Conservation (phyloP, 1,284 basidiomycete species). For the Leccinum angustisporum region DNA sequence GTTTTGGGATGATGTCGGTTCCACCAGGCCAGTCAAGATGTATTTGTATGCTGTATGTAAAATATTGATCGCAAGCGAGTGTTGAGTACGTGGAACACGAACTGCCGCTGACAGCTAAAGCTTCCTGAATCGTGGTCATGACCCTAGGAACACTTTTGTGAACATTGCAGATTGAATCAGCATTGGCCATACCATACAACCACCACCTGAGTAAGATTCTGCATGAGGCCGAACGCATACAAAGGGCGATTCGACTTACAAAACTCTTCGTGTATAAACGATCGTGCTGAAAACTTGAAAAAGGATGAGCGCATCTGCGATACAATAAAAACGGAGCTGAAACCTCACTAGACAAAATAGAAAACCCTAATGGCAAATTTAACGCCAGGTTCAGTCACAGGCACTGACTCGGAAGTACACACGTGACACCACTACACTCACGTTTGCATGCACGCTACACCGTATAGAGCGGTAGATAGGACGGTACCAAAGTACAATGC, state of each 20-base stretch:
- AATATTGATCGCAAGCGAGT: not conserved
- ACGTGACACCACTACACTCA: conserved; percentile 5
- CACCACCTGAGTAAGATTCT: not conserved
- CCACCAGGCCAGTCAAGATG: not conserved
- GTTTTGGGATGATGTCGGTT: not conserved
- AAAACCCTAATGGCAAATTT: conserved; percentile 12
- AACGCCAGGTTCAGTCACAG: no score
- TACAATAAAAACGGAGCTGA: not conserved
- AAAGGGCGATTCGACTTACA: conserved; percentile 1
- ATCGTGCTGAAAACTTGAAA: conserved; percentile 14
- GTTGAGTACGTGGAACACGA: not conserved
- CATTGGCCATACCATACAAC: not conserved
- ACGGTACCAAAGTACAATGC: conserved; percentile 6
- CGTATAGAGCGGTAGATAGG: conserved; percentile 10
- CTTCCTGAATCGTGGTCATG: not conserved
- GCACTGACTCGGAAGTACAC: not conserved
- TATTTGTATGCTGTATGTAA: not conserved
- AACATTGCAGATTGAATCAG: not conserved
- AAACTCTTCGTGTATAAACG: conserved; percentile 6
- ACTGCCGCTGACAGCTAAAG: not conserved
- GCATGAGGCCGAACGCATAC: not conserved
- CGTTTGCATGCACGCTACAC: conserved; percentile 18
- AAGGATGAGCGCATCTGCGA: not conserved
- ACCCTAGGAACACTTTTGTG: conserved; percentile 3
- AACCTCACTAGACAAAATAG: conserved; percentile 10